Evolutionary conservation across 805 yeast species (phyloP).

Genomic region (Pichia scutulata): DNA sequence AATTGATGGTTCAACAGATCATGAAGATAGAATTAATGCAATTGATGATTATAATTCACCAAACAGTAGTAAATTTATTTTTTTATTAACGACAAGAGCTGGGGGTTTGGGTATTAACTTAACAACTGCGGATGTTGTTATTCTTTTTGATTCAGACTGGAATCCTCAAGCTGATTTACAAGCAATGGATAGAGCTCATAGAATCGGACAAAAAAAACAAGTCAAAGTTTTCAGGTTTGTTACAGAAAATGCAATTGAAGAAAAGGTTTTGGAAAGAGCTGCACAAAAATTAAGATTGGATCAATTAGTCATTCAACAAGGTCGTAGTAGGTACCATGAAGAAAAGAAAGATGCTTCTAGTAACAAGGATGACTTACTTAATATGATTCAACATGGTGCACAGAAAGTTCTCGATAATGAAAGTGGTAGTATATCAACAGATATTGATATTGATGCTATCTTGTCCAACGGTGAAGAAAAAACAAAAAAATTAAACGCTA

Average conservation of each 20-base stretch:
- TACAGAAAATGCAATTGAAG: constrained; percentile 94
- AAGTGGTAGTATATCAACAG: constrained; percentile 23
- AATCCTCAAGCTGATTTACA: constrained; percentile 97
- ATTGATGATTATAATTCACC: constrained; percentile 88
- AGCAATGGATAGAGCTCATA: constrained; percentile 97
- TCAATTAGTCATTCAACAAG: constrained; percentile 94
- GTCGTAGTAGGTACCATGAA: constrained; percentile 43
- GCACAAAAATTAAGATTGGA: constrained; percentile 89
- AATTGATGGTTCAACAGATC: constrained; percentile 89
- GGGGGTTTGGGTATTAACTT: constrained; percentile 95
- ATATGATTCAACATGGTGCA: constrained; percentile 98
- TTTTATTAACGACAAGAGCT: constrained; percentile 86
- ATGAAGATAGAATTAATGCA: constrained; percentile 86
- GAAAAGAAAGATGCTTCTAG: constrained; percentile 28
- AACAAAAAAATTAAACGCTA: constrained; percentile 70
- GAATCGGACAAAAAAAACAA: constrained; percentile 96
- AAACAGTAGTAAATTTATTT: constrained; percentile 73
- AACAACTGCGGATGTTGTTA: constrained; percentile 86
- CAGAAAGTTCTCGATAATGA: constrained; percentile 65
- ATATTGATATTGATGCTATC: constrained; percentile 57
- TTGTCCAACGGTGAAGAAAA: constrained; percentile 74
- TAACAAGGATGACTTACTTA: constrained; percentile 75
- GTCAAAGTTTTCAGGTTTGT: constrained; percentile 89
- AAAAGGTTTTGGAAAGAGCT: constrained; percentile 91
- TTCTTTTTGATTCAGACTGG: constrained; percentile 92